Base-by-base conservation (phyloP, 2,329 filamentous ascomycete species). In the Metarhizium humberi region DNA sequence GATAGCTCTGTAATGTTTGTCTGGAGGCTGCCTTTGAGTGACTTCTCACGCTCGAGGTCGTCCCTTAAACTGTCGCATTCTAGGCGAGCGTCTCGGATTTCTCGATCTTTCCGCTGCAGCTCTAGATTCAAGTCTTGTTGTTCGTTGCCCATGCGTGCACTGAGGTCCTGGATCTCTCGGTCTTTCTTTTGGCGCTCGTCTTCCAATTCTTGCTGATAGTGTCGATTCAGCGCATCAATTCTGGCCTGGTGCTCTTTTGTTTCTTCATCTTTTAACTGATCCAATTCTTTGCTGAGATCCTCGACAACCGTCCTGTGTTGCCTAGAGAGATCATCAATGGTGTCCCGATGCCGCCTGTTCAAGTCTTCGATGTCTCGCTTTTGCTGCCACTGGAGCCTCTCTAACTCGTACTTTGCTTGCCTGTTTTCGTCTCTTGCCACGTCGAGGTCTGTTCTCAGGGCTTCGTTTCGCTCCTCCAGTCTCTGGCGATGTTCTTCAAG, bases 111-210 rank as follows among this genome's bases (percentile, higher is more conserved):
- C 55, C 74, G 69, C 42, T 78, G 70, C 25, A 82, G 61, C 0
- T 73, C 67, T 16, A 74, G 60, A 18, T 71, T 76, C 64, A 81
- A 65, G 56, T 77, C 77, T 58, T 78, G 76, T 55, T 79, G 78
- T 57, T 81, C 78, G 45, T 71, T 74, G 42, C 74, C 73, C 57
- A 80, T 72, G 47, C 69, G 78, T 4, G 74, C 74, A 53, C 81
- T 79, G 6, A 90, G 64, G n/a, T 87, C 81, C 57, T 84, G 78
- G 2, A 88, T 73, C 61, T 90, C 86, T n/a, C 76, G 78, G 20
- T 79, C 70, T 56, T 80, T 77, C 53, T 76, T 76, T 47, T 67
- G 74, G 54, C 79, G 75, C 65, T 91, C 84, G 50, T 87, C 81
- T 36, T 88, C 84, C 16, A 90, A 67, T 62, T 89, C 82, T 20